These are phyloP conservation scores for Centrapalus pauciflorus DNA, from an alignment of 129 eudicot genomes.

Conservation along the genomic window DNA sequence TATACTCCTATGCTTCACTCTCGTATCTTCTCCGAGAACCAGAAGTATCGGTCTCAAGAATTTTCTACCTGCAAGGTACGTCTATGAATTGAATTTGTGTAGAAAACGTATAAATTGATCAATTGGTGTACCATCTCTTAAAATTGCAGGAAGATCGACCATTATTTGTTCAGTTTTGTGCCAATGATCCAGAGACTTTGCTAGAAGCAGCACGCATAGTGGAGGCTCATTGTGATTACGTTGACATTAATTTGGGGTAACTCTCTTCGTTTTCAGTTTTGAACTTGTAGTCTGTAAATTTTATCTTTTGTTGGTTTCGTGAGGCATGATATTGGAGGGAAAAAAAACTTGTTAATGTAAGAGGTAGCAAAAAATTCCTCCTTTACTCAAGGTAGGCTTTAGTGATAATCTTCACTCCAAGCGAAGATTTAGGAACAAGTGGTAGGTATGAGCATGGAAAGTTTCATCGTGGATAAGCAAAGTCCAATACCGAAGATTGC, in stretches of 20 bases:
- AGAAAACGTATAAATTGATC: neutral
- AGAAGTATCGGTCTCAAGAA: constrained; percentile 62
- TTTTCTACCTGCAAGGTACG: constrained; percentile 87
- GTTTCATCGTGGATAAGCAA: no score
- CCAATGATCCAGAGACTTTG: constrained; percentile 76
- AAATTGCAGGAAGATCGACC: constrained; percentile 85
- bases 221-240: constrained; percentile 79
- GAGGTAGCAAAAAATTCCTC: no score
- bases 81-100: neutral
- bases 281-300: neutral
- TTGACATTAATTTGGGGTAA: constrained; percentile 92
- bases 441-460: no score
- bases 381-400: no score
- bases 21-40: constrained; percentile 54
- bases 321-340: no score
- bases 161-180: constrained; percentile 88
- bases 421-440: no score
- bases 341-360: neutral
- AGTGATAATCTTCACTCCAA: no score
- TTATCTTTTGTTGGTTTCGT: neutral
- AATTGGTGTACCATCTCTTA: neutral
- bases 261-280: neutral
- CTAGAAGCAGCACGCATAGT: constrained; percentile 79
- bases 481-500: no score
- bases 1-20: constrained; percentile 94